A percentile compares a stretch with the other conserved stretches of the same genome.
phyloP scores from a whole-genome alignment of 306 rosid species.

The Rubus parviflorus region DNA sequence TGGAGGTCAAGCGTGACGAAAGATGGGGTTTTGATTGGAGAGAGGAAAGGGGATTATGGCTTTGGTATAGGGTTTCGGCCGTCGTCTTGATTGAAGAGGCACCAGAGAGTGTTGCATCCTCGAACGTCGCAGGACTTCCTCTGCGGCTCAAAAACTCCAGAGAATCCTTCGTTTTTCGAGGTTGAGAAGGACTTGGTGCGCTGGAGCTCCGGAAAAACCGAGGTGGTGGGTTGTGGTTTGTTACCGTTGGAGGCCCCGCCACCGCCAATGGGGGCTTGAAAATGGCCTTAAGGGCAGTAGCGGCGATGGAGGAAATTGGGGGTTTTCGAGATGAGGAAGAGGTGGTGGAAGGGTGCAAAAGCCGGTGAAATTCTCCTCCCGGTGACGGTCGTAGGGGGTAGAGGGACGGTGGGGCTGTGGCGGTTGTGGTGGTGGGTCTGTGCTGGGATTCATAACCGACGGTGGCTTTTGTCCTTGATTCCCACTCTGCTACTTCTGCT shows the following conservation, averaged over 20 bases:
- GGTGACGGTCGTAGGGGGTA: conserved; percentile 78
- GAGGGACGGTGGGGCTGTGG: conserved; percentile 71
- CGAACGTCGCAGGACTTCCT: conserved; percentile 93
- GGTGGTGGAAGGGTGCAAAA: conserved; percentile 70
- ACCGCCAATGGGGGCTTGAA: conserved; percentile 54
- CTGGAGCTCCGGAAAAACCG: conserved; percentile 84
- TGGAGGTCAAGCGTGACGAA: conserved; percentile 16
- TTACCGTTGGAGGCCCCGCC: conserved; percentile 26
- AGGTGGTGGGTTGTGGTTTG: conserved; percentile 40
- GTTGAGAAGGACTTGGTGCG: conserved; percentile 95
- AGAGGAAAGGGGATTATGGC: conserved; percentile 22
- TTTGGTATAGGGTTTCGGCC: conserved; percentile 55
- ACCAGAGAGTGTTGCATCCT: conserved; percentile 70
- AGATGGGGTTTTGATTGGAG: background rate
- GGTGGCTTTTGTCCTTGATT: conserved; percentile 26
- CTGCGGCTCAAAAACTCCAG: conserved; percentile 88
- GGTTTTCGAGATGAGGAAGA: conserved; percentile 56
- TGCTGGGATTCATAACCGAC: conserved; percentile 80
- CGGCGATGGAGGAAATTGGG: conserved; percentile 81
- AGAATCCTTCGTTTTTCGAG: conserved; percentile 82
- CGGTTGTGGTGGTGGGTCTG: conserved; percentile 38
- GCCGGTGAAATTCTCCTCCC: conserved; percentile 86
- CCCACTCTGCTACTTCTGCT: conserved; percentile 45
- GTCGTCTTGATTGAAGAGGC: conserved; percentile 72
- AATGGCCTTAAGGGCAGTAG: conserved; percentile 89